A percentile compares a stretch with the other conserved stretches of the same genome.
Evolutionary conservation across 805 yeast genomes (phyloP).

Genomic region (Debaryomyces tyrocola): DNA sequence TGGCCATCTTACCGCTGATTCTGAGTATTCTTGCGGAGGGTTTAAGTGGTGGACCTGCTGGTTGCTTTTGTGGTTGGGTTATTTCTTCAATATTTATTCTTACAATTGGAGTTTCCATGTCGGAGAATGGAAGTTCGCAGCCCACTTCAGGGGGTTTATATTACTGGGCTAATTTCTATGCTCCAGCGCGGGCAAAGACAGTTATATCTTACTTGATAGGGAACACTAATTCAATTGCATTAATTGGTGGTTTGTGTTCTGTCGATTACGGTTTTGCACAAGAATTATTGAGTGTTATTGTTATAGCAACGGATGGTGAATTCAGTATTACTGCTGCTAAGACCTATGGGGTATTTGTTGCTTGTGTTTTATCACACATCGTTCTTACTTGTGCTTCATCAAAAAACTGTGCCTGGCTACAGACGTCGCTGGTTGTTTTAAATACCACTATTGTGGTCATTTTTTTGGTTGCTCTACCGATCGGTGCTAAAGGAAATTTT

Average conservation of each 20-base stretch:
- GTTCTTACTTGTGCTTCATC: slow-evolving; percentile 23
- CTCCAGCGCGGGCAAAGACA: slow-evolving; percentile 24
- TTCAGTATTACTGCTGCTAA: slow-evolving; percentile 25
- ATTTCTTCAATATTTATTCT: slow-evolving; percentile 24
- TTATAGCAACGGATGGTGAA: slow-evolving; percentile 29
- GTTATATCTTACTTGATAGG: slow-evolving; percentile 26
- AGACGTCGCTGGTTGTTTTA: slow-evolving; percentile 23
- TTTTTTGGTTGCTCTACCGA: slow-evolving; percentile 28
- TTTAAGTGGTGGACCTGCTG: slow-evolving; percentile 31
- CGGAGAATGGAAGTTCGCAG: slow-evolving; percentile 23
- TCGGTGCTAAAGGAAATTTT: slow-evolving; percentile 31
- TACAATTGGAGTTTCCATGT: slow-evolving; percentile 28
- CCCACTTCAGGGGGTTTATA: slow-evolving; percentile 34
- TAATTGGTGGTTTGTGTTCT: slow-evolving; percentile 29
- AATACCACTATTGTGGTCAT: slow-evolving; percentile 21
- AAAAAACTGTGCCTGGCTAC: slow-evolving; percentile 23
- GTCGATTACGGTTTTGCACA: slow-evolving; percentile 32
- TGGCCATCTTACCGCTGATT: slow-evolving; percentile 33
- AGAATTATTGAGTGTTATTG: slow-evolving; percentile 26
- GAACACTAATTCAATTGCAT: slow-evolving; percentile 28
- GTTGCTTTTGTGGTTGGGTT: slow-evolving; percentile 33
- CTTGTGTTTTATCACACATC: slow-evolving; percentile 25
- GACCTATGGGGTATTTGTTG: slow-evolving; percentile 33
- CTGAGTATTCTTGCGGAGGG: slow-evolving; percentile 25
- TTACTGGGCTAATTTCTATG: slow-evolving; percentile 36